phyloP scores from a whole-genome alignment of 2,329 filamentous ascomycete genomes.

The Colletotrichum orbiculare region DNA sequence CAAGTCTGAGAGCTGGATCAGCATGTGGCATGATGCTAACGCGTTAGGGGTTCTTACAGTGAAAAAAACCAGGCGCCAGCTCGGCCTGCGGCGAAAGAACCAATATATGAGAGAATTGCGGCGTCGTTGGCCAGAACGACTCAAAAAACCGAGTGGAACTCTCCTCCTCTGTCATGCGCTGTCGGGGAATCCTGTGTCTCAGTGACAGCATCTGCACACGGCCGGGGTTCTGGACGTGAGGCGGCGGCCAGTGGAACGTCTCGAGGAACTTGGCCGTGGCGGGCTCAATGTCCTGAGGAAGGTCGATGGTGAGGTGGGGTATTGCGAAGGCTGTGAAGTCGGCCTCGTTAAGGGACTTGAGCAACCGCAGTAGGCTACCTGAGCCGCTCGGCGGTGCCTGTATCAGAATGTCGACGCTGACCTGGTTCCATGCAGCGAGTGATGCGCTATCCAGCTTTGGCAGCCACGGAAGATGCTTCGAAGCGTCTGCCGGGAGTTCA shows the following conservation, averaged over 20 bases:
- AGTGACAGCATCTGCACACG: constrained; percentile 69
- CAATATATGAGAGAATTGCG: constrained; percentile 78
- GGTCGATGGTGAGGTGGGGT: constrained; percentile 85
- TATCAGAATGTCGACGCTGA: constrained; percentile 84
- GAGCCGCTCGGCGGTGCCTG: constrained; percentile 78
- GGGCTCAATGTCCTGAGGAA: constrained; percentile 77
- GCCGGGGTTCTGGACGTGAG: constrained; percentile 44
- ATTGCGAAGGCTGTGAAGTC: constrained; percentile 78
- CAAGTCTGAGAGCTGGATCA: constrained; percentile 61
- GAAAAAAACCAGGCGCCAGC: constrained; percentile 83
- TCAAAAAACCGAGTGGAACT: constrained; percentile 83
- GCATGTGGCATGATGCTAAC: not conserved
- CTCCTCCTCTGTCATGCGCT: constrained; percentile 72
- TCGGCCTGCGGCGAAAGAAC: constrained; percentile 85
- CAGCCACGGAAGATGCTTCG: constrained; percentile 79
- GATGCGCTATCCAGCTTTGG: constrained; percentile 79
- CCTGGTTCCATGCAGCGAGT: constrained; percentile 80
- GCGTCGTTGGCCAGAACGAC: constrained; percentile 82
- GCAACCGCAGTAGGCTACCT: constrained; percentile 79
- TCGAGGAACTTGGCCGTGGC: constrained; percentile 72
- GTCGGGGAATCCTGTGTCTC: constrained; percentile 76
- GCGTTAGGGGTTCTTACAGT: constrained; percentile 63
- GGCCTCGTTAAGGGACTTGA: constrained; percentile 79
- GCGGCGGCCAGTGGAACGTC: constrained; percentile 75
- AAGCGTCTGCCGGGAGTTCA: constrained; percentile 74